Conservation (phyloP, 352 stramenopile genomes). For the Phytophthora cajani region DNA sequence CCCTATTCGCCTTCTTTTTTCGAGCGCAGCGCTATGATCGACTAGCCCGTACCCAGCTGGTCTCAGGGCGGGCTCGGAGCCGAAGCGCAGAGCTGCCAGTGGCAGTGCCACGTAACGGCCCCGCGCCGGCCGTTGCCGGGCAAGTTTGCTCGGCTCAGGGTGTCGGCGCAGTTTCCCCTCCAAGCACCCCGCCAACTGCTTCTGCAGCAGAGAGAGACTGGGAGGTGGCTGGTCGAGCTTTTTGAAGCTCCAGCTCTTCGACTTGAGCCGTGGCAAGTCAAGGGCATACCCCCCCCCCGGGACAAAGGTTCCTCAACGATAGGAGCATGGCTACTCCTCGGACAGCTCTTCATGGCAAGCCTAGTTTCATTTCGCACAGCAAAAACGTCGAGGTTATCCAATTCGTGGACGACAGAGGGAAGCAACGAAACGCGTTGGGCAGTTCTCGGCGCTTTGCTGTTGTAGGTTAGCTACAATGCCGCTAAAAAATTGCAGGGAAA, state of each 20-base stretch:
- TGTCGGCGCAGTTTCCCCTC: conserved; percentile 23
- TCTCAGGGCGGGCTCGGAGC: neutral
- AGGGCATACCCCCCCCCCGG: neutral
- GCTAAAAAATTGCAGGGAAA: conserved; percentile 14
- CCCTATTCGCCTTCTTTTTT: conserved; percentile 37
- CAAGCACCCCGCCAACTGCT: conserved; percentile 24
- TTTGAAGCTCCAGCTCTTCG: conserved; percentile 12
- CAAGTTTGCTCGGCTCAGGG: conserved; percentile 8
- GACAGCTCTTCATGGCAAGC: conserved; percentile 31
- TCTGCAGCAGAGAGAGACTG: conserved; percentile 20
- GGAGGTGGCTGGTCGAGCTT: conserved; percentile 2
- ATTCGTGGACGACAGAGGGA: conserved; percentile 22
- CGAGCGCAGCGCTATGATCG: conserved; percentile 17
- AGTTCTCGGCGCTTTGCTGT: conserved; percentile 24
- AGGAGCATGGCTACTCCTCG: neutral
- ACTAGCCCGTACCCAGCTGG: conserved; percentile 20
- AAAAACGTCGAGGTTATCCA: conserved; percentile 34
- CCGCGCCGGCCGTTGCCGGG: conserved; percentile 1
- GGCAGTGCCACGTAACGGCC: conserved; percentile 35
- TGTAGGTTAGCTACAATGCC: conserved; percentile 9
- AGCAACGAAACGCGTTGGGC: conserved; percentile 23
- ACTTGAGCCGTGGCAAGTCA: neutral
- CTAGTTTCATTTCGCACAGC: conserved; percentile 27
- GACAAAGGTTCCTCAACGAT: neutral
- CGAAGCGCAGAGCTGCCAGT: conserved; percentile 19